phyloP scores from a whole-genome alignment of 1,139 yeast genomes.

The Scheffersomyces cryptocercus region DNA sequence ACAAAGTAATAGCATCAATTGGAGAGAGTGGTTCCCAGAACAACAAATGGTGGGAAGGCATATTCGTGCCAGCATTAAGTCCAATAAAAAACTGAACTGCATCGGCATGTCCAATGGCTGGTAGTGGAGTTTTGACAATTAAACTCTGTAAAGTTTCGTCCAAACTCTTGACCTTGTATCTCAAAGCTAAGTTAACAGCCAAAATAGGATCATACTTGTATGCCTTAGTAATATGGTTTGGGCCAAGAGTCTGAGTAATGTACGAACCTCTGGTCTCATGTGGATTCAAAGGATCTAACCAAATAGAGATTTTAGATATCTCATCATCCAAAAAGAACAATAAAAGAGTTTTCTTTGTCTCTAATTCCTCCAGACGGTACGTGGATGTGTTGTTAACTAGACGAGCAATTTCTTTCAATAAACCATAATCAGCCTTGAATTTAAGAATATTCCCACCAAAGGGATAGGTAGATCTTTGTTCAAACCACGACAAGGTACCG shows the following conservation, averaged over 20 bases:
- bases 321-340: slow-evolving; percentile 75
- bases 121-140: slow-evolving; percentile 57
- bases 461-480: slow-evolving; percentile 65
- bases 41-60: slow-evolving; percentile 50
- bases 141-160: slow-evolving; percentile 49
- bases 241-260: slow-evolving; percentile 33
- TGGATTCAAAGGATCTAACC: slow-evolving; percentile 74
- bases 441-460: slow-evolving; percentile 80
- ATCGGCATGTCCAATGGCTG: slow-evolving; percentile 60
- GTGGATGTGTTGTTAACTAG: slow-evolving; percentile 25
- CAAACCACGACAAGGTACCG: slow-evolving; percentile 81
- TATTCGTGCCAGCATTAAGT: slow-evolving; percentile 40
- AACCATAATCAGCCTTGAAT: slow-evolving; percentile 65
- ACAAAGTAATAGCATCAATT: slow-evolving; percentile 80
- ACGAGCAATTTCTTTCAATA: slow-evolving; percentile 55
- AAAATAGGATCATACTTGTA: slow-evolving; percentile 70
- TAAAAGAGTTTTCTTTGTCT: slow-evolving; percentile 51
- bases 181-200: slow-evolving; percentile 68
- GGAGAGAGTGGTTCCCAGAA: slow-evolving; percentile 84
- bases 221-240: slow-evolving; percentile 48
- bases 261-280: slow-evolving; percentile 40
- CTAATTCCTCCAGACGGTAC: slow-evolving; percentile 27
- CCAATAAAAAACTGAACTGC: slow-evolving; percentile 63
- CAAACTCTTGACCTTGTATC: slow-evolving; percentile 51
- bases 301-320: slow-evolving; percentile 66